A percentile compares a stretch with the other conserved stretches of the same genome.
Conservation (phyloP, 371 early-diverging fungal genomes). For the Apophysomyces trapeziformis region DNA sequence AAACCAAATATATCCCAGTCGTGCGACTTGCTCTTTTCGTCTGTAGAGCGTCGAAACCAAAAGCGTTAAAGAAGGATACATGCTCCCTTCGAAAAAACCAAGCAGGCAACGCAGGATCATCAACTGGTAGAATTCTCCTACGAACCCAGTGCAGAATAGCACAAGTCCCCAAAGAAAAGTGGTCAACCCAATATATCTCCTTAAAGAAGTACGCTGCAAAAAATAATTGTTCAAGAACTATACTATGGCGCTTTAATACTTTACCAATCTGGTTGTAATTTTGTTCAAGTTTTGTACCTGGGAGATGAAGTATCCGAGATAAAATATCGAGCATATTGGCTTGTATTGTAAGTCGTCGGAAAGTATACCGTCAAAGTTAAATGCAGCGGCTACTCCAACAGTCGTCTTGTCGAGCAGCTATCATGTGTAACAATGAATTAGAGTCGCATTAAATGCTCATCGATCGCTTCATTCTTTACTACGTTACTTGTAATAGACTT, state of each 20-base stretch:
- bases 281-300: no score
- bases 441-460: no score
- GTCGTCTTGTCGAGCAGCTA: no score
- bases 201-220: constrained; percentile 27
- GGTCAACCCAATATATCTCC: constrained; percentile 25
- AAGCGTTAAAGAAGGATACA: constrained; percentile 33
- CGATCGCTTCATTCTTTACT: no score
- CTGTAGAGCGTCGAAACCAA: constrained; percentile 36
- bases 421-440: no score
- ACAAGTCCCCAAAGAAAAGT: constrained; percentile 33
- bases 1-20: constrained; percentile 30
- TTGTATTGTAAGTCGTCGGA: no score
- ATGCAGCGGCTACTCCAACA: no score
- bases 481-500: no score
- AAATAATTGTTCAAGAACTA: constrained; percentile 37
- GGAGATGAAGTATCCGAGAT: no score
- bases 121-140: constrained; percentile 29
- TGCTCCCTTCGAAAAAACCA: constrained; percentile 42
- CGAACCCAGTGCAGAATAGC: constrained; percentile 28
- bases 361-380: no score
- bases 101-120: constrained; percentile 33
- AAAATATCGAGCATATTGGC: no score
- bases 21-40: constrained; percentile 34
- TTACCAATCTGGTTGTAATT: no score
- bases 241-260: neutral